Conservation (phyloP, 2,329 filamentous ascomycete genomes). For the Exophiala sp. region DNA sequence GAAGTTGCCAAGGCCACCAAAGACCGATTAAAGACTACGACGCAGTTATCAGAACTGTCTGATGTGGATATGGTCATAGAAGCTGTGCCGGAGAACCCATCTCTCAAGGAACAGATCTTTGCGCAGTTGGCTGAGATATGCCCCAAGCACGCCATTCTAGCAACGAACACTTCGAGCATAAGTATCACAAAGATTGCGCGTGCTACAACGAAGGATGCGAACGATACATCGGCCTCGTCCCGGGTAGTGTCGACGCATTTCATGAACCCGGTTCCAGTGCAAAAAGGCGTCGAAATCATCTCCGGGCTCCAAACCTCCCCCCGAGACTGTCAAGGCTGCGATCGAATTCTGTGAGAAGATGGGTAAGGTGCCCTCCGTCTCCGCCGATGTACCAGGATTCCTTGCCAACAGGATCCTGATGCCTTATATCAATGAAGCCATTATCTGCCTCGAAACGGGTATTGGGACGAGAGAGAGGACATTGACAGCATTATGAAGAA, state of each 20-base stretch:
- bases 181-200: slow-evolving; percentile 87
- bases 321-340: slow-evolving; percentile 72
- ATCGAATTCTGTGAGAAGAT: slow-evolving; percentile 82
- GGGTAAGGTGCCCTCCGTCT: slow-evolving; percentile 85
- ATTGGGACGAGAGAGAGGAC: slow-evolving; percentile 78
- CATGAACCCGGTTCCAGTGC: slow-evolving; percentile 97
- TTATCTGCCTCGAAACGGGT: slow-evolving; percentile 91
- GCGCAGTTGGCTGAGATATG: slow-evolving; percentile 72
- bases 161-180: slow-evolving; percentile 98
- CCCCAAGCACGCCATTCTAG: slow-evolving; percentile 78
- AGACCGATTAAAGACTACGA: slow-evolving; percentile 62
- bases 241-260: slow-evolving; percentile 95
- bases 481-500: slow-evolving; percentile 99
- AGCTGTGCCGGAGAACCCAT: slow-evolving; percentile 86
- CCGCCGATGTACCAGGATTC: slow-evolving; percentile 87
- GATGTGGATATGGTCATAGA: slow-evolving; percentile 96
- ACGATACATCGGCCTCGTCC: slow-evolving; percentile 71
- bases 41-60: slow-evolving; percentile 68
- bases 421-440: slow-evolving; percentile 98
- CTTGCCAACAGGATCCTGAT: slow-evolving; percentile 94
- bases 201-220: slow-evolving; percentile 76
- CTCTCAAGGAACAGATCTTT: slow-evolving; percentile 86
- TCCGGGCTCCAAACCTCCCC: slow-evolving; percentile 84
- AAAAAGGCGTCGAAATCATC: slow-evolving; percentile 98
- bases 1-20: slow-evolving; percentile 70